These are phyloP conservation scores for Coniochaeta ligniaria DNA, from an alignment of 2,329 filamentous ascomycete species.

Conservation along the genomic window DNA sequence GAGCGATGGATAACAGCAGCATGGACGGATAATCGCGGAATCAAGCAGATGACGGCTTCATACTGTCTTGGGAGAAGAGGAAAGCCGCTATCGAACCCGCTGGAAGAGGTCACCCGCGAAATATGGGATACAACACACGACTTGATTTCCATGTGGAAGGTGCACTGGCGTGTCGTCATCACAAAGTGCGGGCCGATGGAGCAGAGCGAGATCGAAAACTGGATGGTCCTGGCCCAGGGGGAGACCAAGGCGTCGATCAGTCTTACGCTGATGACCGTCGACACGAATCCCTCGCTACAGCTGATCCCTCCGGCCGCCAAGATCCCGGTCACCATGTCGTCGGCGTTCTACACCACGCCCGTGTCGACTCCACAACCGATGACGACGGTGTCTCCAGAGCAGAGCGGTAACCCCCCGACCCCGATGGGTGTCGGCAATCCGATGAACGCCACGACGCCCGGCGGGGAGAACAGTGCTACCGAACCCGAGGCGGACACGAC, in stretches of 20 bases:
- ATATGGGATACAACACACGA: constrained; percentile 73
- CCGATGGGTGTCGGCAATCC: constrained; percentile 30
- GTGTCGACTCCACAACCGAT: constrained; percentile 59
- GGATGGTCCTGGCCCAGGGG: constrained; percentile 43
- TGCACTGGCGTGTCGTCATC: constrained; percentile 72
- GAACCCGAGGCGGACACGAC: constrained; percentile 51
- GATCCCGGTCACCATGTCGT: constrained; percentile 34
- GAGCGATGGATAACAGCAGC: constrained; percentile 71
- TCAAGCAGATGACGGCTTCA: constrained; percentile 63
- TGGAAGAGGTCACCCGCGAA: constrained; percentile 62
- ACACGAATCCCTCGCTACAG: constrained; percentile 57
- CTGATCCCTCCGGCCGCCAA: constrained; percentile 49
- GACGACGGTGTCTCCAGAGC: constrained; percentile 53
- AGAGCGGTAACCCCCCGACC: constrained; percentile 42
- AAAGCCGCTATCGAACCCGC: constrained; percentile 39
- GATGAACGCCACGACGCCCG: constrained; percentile 12
- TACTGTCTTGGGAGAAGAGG: constrained; percentile 63
- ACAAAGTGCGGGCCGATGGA: constrained; percentile 66
- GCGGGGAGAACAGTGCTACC: constrained; percentile 30
- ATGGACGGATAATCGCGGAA: constrained; percentile 74
- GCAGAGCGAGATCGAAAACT: constrained; percentile 54
- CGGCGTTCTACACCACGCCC: constrained; percentile 52
- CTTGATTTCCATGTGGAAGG: constrained; percentile 61
- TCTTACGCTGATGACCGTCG: constrained; percentile 56
- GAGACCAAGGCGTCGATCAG: constrained; percentile 44